These are phyloP conservation scores for Sambucus nigra DNA, from an alignment of 129 eudicot species.

Conservation along the genomic window DNA sequence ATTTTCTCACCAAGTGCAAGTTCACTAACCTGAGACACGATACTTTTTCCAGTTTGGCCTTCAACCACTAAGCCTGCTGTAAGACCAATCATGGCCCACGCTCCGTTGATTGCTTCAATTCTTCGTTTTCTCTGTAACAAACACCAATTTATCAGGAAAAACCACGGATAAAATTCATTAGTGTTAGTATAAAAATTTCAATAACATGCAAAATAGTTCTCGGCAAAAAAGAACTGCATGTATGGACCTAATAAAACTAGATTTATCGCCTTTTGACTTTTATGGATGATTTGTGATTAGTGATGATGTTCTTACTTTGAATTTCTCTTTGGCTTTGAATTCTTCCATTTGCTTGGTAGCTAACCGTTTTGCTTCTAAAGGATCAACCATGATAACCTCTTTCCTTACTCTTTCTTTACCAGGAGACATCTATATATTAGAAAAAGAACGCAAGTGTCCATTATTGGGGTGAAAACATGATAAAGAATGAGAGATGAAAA, in stretches of 20 bases:
- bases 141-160: background rate
- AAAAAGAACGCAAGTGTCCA: background rate
- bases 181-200: background rate
- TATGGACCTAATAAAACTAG: background rate
- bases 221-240: background rate
- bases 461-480: no score
- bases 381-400: slow-evolving; percentile 91
- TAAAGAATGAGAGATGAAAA: no score
- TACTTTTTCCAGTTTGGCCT: slow-evolving; percentile 78
- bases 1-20: background rate
- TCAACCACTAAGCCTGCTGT: slow-evolving; percentile 80
- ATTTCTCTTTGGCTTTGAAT: slow-evolving; percentile 59
- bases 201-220: background rate
- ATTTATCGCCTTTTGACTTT: background rate
- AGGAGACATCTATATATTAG: slow-evolving; percentile 41
- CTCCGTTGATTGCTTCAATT: slow-evolving; percentile 92
- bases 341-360: slow-evolving; percentile 86
- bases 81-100: slow-evolving; percentile 98
- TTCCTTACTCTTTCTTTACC: slow-evolving; percentile 37
- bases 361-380: slow-evolving; percentile 84
- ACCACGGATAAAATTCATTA: no score
- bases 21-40: slow-evolving; percentile 61
- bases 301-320: slow-evolving; percentile 31
- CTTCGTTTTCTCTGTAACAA: slow-evolving; percentile 52
- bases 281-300: background rate